These are phyloP conservation scores for Saccharomyces paradoxus DNA, from an alignment of 805 yeast species.

Conservation along the genomic window DNA sequence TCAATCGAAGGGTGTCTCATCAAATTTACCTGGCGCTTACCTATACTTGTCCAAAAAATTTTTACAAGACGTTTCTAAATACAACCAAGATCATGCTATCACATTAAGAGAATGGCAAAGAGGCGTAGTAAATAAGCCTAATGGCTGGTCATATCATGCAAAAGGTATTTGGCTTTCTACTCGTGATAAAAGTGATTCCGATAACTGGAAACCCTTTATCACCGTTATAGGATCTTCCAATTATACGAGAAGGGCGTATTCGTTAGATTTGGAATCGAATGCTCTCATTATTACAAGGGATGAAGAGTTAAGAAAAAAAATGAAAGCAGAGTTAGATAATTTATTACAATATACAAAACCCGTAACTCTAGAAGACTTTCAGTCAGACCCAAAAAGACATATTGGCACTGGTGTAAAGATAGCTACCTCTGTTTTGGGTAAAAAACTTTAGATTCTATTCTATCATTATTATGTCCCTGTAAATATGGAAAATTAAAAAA, in stretches of 20 bases:
- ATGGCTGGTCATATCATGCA: constrained; percentile 97
- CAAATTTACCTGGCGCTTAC: constrained; percentile 80
- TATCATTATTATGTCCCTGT: constrained; percentile 9
- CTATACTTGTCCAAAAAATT: constrained; percentile 65
- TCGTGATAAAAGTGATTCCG: constrained; percentile 29
- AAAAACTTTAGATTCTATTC: constrained; percentile 32
- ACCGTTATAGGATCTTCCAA: constrained; percentile 90
- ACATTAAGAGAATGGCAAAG: constrained; percentile 74
- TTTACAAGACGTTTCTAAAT: constrained; percentile 40
- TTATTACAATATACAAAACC: constrained; percentile 45
- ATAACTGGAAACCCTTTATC: constrained; percentile 51
- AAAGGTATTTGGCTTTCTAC: constrained; percentile 82
- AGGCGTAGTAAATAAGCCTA: constrained; percentile 71
- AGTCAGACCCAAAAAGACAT: constrained; percentile 48
- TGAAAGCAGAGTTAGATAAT: constrained; percentile 58
- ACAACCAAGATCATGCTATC: constrained; percentile 40
- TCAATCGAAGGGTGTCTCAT: constrained; percentile 72
- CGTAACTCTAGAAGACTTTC: constrained; percentile 54
- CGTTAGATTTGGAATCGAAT: constrained; percentile 81
- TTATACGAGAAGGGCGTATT: constrained; percentile 83
- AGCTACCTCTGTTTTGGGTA: constrained; percentile 58
- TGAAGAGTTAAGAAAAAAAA: constrained; percentile 42
- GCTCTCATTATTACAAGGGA: constrained; percentile 72
- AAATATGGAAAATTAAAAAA: constrained; percentile 1
- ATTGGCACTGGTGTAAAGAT: constrained; percentile 56